Percentiles rank a stretch among this genome's conserved stretches.
These are phyloP conservation scores for Aspergillus sp. DNA, from an alignment of 2,329 filamentous ascomycete genomes.

Conservation along the genomic window DNA sequence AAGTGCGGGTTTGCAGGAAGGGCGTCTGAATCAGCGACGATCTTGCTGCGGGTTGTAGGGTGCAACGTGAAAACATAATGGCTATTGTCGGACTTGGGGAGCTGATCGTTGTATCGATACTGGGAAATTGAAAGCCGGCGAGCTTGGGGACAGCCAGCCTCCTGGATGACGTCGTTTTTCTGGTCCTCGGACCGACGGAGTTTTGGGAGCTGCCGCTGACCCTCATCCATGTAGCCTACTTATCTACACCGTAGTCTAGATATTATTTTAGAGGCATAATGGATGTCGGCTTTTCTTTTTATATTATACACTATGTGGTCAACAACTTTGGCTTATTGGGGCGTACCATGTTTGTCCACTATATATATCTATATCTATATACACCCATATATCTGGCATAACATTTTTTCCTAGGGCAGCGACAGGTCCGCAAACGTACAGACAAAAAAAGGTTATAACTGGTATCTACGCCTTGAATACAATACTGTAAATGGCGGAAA, in stretches of 20 bases:
- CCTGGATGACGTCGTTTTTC: slow-evolving; percentile 23
- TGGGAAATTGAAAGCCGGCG: background rate
- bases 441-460: too few species aligned
- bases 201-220: slow-evolving; percentile 3
- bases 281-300: too few species aligned
- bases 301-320: too few species aligned
- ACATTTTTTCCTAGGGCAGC: too few species aligned
- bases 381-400: too few species aligned
- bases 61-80: slow-evolving; percentile 31
- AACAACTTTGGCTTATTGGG: too few species aligned
- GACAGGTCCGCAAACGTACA: too few species aligned
- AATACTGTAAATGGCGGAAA: too few species aligned
- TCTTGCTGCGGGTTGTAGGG: slow-evolving; percentile 22
- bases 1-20: slow-evolving; percentile 15
- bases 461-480: too few species aligned
- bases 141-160: background rate
- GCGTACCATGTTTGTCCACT: too few species aligned
- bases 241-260: background rate
- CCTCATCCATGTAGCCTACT: background rate
- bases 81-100: background rate
- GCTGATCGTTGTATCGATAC: background rate
- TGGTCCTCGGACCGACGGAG: slow-evolving; percentile 23
- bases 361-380: too few species aligned
- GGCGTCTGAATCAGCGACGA: slow-evolving; percentile 13
- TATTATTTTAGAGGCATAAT: too few species aligned